Percentiles rank a stretch among this genome's conserved stretches.
Conservation (phyloP, 805 yeast genomes). For the Debaryomyces tyrocola region DNA sequence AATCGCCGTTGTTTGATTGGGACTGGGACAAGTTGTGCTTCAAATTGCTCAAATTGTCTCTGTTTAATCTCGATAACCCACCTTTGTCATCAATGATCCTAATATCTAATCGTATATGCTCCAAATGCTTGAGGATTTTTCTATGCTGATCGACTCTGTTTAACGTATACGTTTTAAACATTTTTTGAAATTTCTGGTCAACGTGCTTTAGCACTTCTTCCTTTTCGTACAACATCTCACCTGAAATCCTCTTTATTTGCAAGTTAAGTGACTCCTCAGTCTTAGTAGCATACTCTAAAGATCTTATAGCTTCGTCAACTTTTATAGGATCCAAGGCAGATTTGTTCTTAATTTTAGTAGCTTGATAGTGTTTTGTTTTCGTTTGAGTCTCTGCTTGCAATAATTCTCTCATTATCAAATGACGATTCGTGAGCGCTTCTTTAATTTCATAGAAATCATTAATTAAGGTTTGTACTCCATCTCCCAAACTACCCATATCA, state of each 20-base stretch:
- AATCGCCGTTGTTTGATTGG: constrained; percentile 41
- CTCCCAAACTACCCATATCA: constrained; percentile 74
- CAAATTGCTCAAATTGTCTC: constrained; percentile 57
- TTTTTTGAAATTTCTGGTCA: constrained; percentile 52
- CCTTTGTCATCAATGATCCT: constrained; percentile 74
- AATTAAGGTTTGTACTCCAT: constrained; percentile 61
- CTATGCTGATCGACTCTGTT: constrained; percentile 85
- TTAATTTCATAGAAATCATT: constrained; percentile 84
- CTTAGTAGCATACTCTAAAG: constrained; percentile 75
- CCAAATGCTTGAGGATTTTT: constrained; percentile 71
- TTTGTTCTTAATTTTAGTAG: constrained; percentile 67
- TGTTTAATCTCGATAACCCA: constrained; percentile 79
- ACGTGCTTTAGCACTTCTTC: constrained; percentile 57
- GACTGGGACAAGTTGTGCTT: constrained; percentile 44
- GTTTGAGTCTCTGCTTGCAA: constrained; percentile 75
- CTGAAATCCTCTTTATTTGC: constrained; percentile 79
- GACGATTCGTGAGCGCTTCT: constrained; percentile 91
- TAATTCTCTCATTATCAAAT: constrained; percentile 87
- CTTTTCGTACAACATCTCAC: constrained; percentile 79
- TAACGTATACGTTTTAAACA: constrained; percentile 60
- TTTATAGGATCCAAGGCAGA: constrained; percentile 80
- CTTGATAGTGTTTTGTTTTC: constrained; percentile 65
- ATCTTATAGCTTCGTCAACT: constrained; percentile 84
- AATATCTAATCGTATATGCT: constrained; percentile 66
- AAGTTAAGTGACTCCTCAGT: constrained; percentile 73